Evolutionary conservation across 306 rosid genomes (phyloP).

Genomic region (Gynostemma pentaphyllum): DNA sequence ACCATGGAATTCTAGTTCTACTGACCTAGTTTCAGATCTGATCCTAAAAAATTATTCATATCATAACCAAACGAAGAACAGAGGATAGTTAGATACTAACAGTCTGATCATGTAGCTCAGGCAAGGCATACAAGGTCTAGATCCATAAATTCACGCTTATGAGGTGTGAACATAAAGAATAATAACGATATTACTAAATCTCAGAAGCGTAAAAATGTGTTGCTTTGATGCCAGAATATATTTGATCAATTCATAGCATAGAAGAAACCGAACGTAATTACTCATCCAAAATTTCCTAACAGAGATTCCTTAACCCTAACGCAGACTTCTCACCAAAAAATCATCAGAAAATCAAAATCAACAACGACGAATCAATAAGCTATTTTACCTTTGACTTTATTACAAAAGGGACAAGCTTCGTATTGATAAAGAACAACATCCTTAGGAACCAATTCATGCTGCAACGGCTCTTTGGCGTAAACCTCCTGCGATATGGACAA

Average conservation of each 20-base stretch:
- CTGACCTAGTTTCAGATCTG: neutral
- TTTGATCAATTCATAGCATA: neutral
- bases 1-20: neutral
- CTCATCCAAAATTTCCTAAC: neutral
- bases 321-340: neutral
- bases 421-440: conserved; percentile 84
- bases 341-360: neutral
- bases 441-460: conserved; percentile 42
- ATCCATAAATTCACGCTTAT: neutral
- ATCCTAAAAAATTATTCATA: neutral
- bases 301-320: neutral
- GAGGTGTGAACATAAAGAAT: neutral
- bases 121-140: neutral
- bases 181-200: neutral
- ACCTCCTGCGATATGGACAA: conserved; percentile 37
- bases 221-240: neutral
- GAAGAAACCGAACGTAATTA: neutral
- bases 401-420: conserved; percentile 94
- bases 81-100: neutral
- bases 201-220: neutral
- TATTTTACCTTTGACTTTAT: conserved; percentile 82
- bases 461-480: conserved; percentile 66
- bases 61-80: neutral
- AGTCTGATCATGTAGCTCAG: too few species aligned
- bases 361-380: neutral